These are phyloP conservation scores for Pluteus cervinus DNA, from an alignment of 768 basidiomycete species.

Conservation along the genomic window DNA sequence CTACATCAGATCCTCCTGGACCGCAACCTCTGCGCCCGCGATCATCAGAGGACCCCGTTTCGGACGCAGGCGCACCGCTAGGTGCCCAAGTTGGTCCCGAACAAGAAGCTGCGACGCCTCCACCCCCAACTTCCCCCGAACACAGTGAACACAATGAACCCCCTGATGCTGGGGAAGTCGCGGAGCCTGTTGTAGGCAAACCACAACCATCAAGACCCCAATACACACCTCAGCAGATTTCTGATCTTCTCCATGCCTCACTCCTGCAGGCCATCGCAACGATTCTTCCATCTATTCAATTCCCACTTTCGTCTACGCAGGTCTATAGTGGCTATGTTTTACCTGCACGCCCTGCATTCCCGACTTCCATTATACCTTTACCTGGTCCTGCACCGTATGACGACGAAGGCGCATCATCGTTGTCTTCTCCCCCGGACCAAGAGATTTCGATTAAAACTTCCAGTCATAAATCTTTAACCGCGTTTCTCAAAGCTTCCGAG, in stretches of 20 bases:
- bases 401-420: constrained; percentile 23
- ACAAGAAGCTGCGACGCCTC: not conserved
- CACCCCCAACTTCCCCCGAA: constrained; percentile 7
- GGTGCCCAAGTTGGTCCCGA: not conserved
- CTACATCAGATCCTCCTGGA: constrained; percentile 52
- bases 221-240: constrained; percentile 42
- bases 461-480: constrained; percentile 70
- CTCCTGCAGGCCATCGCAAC: constrained; percentile 63
- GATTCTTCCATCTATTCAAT: constrained; percentile 42
- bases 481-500: constrained; percentile 74
- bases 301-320: constrained; percentile 71
- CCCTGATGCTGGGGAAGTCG: no score
- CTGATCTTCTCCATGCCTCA: constrained; percentile 49
- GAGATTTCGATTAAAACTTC: constrained; percentile 75
- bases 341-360: constrained; percentile 73
- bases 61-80: no score
- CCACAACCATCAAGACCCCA: constrained; percentile 10
- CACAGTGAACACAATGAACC: no score
- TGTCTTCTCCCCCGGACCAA: constrained; percentile 25
- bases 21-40: constrained; percentile 12
- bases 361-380: constrained; percentile 29
- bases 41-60: constrained; percentile 2
- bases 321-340: constrained; percentile 77
- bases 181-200: no score
- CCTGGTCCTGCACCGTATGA: constrained; percentile 18